Conservation (phyloP, 139 green algal genomes). For the Auxenochlorella pyrenoidosa region DNA sequence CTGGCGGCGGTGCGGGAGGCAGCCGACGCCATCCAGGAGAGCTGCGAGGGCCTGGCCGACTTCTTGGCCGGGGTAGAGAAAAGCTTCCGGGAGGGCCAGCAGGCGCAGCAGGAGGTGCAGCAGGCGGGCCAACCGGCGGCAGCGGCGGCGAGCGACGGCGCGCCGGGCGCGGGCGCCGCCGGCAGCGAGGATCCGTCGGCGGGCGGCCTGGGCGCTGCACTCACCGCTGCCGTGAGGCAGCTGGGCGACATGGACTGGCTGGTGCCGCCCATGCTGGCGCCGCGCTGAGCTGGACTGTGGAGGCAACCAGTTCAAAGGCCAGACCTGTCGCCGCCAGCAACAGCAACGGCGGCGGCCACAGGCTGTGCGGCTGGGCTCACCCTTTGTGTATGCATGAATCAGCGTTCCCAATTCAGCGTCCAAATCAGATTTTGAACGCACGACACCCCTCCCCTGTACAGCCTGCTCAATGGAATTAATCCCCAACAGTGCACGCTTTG, state of each 20-base stretch:
- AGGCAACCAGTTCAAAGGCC: too few species aligned
- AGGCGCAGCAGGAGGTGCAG: neutral
- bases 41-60: slow-evolving; percentile 53
- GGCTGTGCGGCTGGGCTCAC: too few species aligned
- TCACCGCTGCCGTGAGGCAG: slow-evolving; percentile 18
- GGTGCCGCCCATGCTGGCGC: slow-evolving; percentile 80
- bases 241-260: slow-evolving; percentile 72
- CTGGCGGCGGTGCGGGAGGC: slow-evolving; percentile 38
- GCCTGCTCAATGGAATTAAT: too few species aligned
- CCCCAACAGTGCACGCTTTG: too few species aligned
- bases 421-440: too few species aligned
- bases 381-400: too few species aligned
- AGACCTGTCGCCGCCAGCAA: too few species aligned
- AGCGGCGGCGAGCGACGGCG: neutral
- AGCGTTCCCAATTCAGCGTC: too few species aligned
- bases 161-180: too few species aligned
- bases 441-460: too few species aligned
- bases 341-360: too few species aligned
- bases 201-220: neutral
- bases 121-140: neutral
- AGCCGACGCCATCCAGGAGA: slow-evolving; percentile 35
- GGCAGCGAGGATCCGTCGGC: neutral
- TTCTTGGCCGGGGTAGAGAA: slow-evolving; percentile 44
- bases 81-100: neutral
- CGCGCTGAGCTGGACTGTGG: neutral